Percentiles rank a stretch among this genome's conserved stretches.
These are phyloP conservation scores for Apophysomyces sp. DNA, from an alignment of 371 early-diverging fungal genomes.

Conservation along the genomic window DNA sequence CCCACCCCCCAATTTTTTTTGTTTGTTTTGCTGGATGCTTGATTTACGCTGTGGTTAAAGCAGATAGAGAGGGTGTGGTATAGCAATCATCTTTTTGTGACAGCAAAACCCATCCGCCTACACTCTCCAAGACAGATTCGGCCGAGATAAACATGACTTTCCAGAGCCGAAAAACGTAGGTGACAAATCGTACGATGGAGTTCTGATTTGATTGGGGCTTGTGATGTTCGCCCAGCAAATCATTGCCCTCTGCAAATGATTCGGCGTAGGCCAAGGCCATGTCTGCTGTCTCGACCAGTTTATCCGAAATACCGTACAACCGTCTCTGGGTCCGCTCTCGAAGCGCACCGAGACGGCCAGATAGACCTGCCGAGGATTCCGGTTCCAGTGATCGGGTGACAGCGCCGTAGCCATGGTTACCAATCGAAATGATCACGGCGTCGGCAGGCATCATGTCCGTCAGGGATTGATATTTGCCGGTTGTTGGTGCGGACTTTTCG, in stretches of 20 bases:
- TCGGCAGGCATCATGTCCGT: constrained; percentile 29
- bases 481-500: constrained; percentile 6
- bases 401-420: constrained; percentile 2
- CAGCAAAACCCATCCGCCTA: not conserved
- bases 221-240: not conserved
- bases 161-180: constrained; percentile 30
- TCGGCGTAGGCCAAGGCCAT: constrained; percentile 29
- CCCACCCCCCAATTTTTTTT: not conserved
- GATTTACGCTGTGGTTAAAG: not conserved
- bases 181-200: constrained; percentile 8
- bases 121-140: constrained; percentile 22
- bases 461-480: constrained; percentile 31
- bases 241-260: constrained; percentile 4
- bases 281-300: constrained; percentile 22
- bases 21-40: not conserved
- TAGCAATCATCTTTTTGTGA: not conserved
- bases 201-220: not conserved
- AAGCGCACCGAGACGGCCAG: not conserved
- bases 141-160: constrained; percentile 33
- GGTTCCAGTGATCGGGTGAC: not conserved
- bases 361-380: not conserved
- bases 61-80: not conserved
- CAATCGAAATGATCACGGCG: not conserved
- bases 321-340: not conserved
- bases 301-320: not conserved